Conservation (phyloP, 169 alveolate genomes). For the Plasmodium inui region DNA sequence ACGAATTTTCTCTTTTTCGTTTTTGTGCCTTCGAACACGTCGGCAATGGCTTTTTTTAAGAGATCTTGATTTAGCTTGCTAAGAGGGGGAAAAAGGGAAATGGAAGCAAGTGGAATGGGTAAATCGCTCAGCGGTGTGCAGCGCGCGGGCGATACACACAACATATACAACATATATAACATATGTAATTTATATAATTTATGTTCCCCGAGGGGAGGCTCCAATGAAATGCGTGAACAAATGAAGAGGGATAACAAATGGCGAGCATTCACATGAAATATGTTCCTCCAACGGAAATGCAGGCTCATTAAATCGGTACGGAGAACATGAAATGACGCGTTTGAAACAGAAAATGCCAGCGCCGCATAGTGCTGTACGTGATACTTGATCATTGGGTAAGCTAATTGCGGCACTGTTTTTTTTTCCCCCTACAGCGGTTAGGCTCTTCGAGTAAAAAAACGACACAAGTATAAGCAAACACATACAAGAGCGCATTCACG, state of each 20-base stretch:
- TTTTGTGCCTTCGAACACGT: slow-evolving; percentile 94
- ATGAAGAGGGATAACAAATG: not conserved
- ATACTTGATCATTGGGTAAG: not conserved
- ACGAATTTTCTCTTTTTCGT: slow-evolving; percentile 95
- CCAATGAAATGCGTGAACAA: not conserved
- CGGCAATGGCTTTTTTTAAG: slow-evolving; percentile 93
- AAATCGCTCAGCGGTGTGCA: not conserved
- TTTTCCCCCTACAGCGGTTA: not conserved
- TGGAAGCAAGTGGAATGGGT: not conserved
- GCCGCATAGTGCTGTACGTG: not conserved
- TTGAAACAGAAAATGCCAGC: not conserved
- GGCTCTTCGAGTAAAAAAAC: not conserved
- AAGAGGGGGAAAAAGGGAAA: not conserved
- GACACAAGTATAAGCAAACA: not conserved
- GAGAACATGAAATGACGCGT: not conserved
- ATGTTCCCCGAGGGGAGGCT: not conserved
- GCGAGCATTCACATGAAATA: not conserved
- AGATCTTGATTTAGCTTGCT: slow-evolving; percentile 89
- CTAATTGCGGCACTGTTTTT: not conserved
- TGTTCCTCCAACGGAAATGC: not conserved
- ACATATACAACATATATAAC: not conserved
- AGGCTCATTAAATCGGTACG: not conserved
- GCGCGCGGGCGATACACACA: not conserved
- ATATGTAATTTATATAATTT: no score
- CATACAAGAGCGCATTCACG: not conserved